phyloP scores from a whole-genome alignment of 345 rosid genomes.

The Capsella bursapastoris region DNA sequence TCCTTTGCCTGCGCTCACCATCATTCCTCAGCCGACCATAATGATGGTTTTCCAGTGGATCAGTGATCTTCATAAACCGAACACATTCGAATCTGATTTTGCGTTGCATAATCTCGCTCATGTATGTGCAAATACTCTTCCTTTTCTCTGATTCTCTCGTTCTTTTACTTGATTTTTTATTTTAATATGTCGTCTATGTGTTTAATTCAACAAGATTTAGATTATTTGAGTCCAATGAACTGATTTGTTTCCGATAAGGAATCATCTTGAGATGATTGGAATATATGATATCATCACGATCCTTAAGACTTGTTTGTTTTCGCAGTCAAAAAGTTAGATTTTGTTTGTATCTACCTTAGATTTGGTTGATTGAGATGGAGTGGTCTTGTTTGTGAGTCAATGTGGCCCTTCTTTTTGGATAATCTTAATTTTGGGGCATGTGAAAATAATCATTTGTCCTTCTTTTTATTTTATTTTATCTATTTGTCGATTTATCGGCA shows the following conservation, averaged over 20 bases:
- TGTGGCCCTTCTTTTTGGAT: neutral
- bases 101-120: conserved; percentile 45
- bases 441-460: neutral
- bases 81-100: conserved; percentile 15
- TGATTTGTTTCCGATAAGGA: neutral
- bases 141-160: neutral
- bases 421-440: conserved; percentile 5
- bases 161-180: conserved; percentile 11
- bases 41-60: conserved; percentile 33
- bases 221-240: neutral
- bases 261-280: neutral
- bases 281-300: neutral
- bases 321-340: neutral
- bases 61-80: conserved; percentile 28
- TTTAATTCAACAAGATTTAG: neutral
- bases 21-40: neutral
- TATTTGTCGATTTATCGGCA: neutral
- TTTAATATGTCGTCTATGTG: neutral
- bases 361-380: neutral
- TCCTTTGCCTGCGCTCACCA: neutral
- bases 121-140: conserved; percentile 22
- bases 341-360: conserved; percentile 11
- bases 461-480: neutral
- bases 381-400: conserved; percentile 7
- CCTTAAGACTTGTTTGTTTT: neutral